Base-by-base conservation (phyloP, 306 rosid genomes). In the Sicyos edulis region DNA sequence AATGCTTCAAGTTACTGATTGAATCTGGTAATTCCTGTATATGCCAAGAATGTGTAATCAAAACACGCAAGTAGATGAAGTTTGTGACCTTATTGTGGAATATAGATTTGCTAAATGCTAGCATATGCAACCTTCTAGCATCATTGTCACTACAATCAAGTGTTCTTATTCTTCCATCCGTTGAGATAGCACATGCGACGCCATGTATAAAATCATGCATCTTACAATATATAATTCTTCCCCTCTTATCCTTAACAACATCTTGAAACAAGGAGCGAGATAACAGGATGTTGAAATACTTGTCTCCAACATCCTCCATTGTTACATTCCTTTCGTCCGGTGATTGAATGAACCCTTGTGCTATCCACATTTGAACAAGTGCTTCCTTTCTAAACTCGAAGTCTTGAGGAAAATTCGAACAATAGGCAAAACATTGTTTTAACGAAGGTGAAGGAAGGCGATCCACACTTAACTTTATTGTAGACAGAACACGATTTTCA, bases 161-260 rank as follows among this genome's bases (percentile, higher is more conserved):
- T 8, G 26, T 29, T 32, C 13, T 1, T 15, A 5, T n/a, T 37
- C 26, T 26, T 11, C 15, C 15, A 47, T 45, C 15, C 8, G 6
- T 42, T 2, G 37, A 7, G 26, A 56, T 54, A 34, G 53, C 59
- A 40, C 11, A 53, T 10, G 80, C 76, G 3, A 77, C 55, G n/a
- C 24, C 80, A 20, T 71, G 72, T 10, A 77, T 44, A 6, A 71
- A 47, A 77, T 71, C 76, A 15, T 71, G 80, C 76, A 77, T 77
- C 58, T 77, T 62, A 19, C 51, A 53, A 7, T 15, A 14, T 1
- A 8, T 19, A 7, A 54, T 24, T 16, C 11, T n/a, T 7, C 44
- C 65, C 4, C 10, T 0, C 1, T 0, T 12, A 12, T 71, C 67
- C 19, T 0, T 24, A 5, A 0, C 12, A 13, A 24, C 72, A 60